Evolutionary conservation across 148 eudicot species (phyloP).

Genomic region (Diospyros lotus): DNA sequence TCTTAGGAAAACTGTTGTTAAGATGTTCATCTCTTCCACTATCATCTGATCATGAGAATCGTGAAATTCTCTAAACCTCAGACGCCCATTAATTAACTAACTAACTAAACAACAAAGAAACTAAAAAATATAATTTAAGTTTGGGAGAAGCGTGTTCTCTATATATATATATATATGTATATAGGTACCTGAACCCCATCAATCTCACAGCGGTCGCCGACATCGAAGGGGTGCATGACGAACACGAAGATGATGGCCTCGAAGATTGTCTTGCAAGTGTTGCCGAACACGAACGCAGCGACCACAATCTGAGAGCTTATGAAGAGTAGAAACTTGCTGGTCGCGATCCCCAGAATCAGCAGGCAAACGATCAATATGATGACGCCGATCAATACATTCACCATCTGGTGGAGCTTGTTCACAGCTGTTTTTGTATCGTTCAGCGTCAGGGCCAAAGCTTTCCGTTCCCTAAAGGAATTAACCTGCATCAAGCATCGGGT

Average conservation of each 20-base stretch:
- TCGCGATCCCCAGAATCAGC: conserved; percentile 24
- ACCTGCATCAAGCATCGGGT: conserved; percentile 16
- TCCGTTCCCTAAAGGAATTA: conserved; percentile 28
- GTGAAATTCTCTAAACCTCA: too few relatives aligned
- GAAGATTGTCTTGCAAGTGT: conserved; percentile 32
- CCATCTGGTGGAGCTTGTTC: conserved; percentile 30
- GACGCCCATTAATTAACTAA: neutral
- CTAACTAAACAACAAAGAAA: neutral
- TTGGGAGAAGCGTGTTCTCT: too few relatives aligned
- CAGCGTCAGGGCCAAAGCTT: conserved; percentile 30
- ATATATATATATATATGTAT: too few relatives aligned
- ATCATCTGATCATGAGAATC: conserved; percentile 1
- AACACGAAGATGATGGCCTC: conserved; percentile 31
- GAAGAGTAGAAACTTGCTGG: conserved; percentile 19
- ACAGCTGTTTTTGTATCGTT: conserved; percentile 40
- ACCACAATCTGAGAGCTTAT: conserved; percentile 23
- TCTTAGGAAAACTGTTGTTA: conserved; percentile 2
- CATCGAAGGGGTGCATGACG: conserved; percentile 30
- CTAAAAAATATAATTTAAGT: too few relatives aligned
- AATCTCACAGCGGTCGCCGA: conserved; percentile 35
- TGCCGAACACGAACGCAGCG: conserved; percentile 28
- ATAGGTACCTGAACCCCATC: conserved; percentile 29
- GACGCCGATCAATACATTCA: conserved; percentile 20
- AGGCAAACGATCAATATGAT: conserved; percentile 28
- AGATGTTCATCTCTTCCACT: conserved; percentile 15